Percentiles rank a stretch among this genome's conserved stretches.
These are phyloP conservation scores for Trichoderma parareesei DNA, from an alignment of 495 filamentous ascomycete species.

Conservation along the genomic window DNA sequence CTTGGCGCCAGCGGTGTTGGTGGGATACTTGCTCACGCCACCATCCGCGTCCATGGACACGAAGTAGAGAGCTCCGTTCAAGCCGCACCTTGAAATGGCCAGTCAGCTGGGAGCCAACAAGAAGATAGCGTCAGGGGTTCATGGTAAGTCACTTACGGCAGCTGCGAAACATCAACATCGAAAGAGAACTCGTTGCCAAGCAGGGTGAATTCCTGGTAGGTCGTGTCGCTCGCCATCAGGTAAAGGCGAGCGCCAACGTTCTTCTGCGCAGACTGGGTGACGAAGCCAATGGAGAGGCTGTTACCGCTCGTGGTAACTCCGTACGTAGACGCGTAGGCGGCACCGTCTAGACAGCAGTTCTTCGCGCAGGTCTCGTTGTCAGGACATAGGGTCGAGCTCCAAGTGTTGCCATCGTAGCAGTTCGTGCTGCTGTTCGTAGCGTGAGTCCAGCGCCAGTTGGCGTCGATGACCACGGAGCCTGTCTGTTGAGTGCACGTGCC, in stretches of 20 bases:
- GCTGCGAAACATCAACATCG: slow-evolving; percentile 49
- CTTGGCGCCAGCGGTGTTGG: slow-evolving; percentile 52
- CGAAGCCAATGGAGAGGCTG: slow-evolving; percentile 44
- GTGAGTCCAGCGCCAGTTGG: slow-evolving; percentile 49
- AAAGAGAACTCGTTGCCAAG: slow-evolving; percentile 53
- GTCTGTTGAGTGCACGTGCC: slow-evolving; percentile 40
- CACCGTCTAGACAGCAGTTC: slow-evolving; percentile 42
- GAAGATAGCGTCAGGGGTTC: slow-evolving; percentile 10
- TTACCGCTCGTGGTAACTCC: slow-evolving; percentile 41
- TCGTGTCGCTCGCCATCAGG: slow-evolving; percentile 43
- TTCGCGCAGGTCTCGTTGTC: slow-evolving; percentile 29
- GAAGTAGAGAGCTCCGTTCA: slow-evolving; percentile 55
- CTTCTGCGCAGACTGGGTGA: slow-evolving; percentile 41
- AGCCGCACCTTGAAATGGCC: slow-evolving; percentile 34
- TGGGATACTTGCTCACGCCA: slow-evolving; percentile 41
- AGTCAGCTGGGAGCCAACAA: slow-evolving; percentile 15
- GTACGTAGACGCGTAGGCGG: slow-evolving; percentile 40
- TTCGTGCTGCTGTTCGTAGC: slow-evolving; percentile 26
- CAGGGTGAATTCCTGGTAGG: slow-evolving; percentile 50
- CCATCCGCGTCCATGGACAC: slow-evolving; percentile 50
- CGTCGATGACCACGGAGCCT: slow-evolving; percentile 37
- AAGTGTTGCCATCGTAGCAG: slow-evolving; percentile 46
- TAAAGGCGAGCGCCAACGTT: slow-evolving; percentile 48
- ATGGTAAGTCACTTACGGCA: background rate
- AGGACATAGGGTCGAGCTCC: slow-evolving; percentile 33